Conservation (phyloP, 129 eudicot species). For the Heracleum sosnowskyi region DNA sequence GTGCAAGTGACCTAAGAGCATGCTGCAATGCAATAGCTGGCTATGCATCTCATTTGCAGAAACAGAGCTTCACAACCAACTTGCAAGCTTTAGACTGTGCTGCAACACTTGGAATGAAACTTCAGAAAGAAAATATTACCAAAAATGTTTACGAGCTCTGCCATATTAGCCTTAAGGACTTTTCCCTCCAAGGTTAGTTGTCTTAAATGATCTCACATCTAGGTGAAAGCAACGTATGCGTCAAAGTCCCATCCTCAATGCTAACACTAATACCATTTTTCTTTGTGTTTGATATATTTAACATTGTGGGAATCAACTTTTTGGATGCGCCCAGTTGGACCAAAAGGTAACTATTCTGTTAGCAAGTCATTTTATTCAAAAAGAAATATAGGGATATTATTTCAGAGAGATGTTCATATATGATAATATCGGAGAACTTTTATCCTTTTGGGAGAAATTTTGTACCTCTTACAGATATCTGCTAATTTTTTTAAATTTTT, state of each 20-base stretch:
- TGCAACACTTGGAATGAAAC: conserved; percentile 72
- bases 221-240: conserved; percentile 1
- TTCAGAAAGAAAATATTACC: conserved; percentile 68
- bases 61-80: conserved; percentile 84
- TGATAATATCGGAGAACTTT: not conserved
- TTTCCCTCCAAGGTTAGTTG: conserved; percentile 84
- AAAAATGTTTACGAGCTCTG: conserved; percentile 67
- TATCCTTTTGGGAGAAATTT: not conserved
- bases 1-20: conserved; percentile 37
- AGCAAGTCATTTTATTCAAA: not conserved
- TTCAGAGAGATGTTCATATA: not conserved
- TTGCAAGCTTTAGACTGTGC: conserved; percentile 98
- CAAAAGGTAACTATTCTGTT: conserved; percentile 45
- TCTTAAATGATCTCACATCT: not conserved
- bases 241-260: conserved; percentile 2
- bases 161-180: conserved; percentile 77
- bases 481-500: not conserved
- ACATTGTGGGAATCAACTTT: conserved; percentile 29
- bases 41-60: conserved; percentile 77
- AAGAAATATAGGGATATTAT: not conserved
- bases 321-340: conserved; percentile 45
- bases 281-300: conserved; percentile 24
- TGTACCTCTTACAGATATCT: not conserved
- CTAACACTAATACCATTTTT: conserved; percentile 19
- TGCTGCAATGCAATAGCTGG: conserved; percentile 65